A percentile compares a stretch with the other conserved stretches of the same genome.
Evolutionary conservation across 2,329 filamentous ascomycete genomes (phyloP).

Genomic region (Calonectria montana): DNA sequence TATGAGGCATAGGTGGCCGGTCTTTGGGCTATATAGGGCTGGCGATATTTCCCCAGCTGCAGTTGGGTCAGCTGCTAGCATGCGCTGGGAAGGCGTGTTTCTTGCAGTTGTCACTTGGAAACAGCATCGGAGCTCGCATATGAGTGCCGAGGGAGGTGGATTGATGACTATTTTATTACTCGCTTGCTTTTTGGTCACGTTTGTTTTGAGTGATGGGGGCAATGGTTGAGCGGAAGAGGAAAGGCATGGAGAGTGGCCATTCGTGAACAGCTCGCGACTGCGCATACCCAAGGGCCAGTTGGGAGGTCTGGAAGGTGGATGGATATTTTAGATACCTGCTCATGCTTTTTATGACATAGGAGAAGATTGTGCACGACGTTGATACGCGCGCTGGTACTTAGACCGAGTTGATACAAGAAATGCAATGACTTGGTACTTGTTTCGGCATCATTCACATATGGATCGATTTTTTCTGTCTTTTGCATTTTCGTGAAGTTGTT

Average conservation of each 20-base stretch:
- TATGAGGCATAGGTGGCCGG: conserved; percentile 39
- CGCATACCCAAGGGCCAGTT: conserved; percentile 13
- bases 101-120: conserved; percentile 5
- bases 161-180: conserved; percentile 16
- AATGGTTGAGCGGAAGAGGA: neutral
- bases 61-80: conserved; percentile 26
- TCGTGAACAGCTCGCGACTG: conserved; percentile 7
- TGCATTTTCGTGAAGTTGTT: neutral
- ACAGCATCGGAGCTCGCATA: conserved; percentile 10
- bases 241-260: conserved; percentile 3
- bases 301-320: conserved; percentile 22
- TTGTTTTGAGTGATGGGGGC: conserved; percentile 4
- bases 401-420: conserved; percentile 22
- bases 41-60: conserved; percentile 37
- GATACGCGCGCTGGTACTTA: conserved; percentile 9
- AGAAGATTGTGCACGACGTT: conserved; percentile 25
- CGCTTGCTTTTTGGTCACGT: conserved; percentile 15
- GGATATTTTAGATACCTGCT: conserved; percentile 37
- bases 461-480: neutral
- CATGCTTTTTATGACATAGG: conserved; percentile 31
- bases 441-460: neutral
- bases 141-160: conserved; percentile 6
- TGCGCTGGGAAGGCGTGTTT: conserved; percentile 10
- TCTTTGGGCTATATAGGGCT: conserved; percentile 33
- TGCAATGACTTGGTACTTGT: conserved; percentile 13